phyloP scores from a whole-genome alignment of 768 basidiomycete species.

The Suillus brevipes region DNA sequence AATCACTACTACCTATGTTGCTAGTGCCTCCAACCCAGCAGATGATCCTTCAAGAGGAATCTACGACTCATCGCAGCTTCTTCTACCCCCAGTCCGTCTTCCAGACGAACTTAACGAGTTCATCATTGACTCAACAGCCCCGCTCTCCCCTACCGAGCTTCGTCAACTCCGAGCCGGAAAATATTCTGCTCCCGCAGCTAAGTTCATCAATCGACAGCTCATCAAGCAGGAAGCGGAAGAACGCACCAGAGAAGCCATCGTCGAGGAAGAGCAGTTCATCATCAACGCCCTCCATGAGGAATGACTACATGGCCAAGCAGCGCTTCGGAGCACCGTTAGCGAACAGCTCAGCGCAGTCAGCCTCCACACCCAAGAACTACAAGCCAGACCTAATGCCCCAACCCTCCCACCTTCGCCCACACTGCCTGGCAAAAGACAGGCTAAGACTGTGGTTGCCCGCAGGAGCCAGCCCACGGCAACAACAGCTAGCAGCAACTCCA shows the following conservation, averaged over 20 bases:
- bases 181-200: neutral
- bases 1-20: neutral
- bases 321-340: no score
- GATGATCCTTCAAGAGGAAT: slow-evolving; percentile 13
- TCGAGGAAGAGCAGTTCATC: no score
- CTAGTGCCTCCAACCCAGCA: slow-evolving; percentile 8
- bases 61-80: neutral
- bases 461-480: neutral
- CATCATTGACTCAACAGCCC: neutral
- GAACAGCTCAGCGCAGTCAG: no score
- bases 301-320: no score
- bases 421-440: slow-evolving; percentile 8
- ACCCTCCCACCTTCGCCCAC: slow-evolving; percentile 7
- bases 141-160: neutral
- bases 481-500: neutral
- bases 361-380: no score
- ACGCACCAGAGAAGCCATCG: no score
- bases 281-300: no score
- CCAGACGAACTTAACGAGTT: neutral
- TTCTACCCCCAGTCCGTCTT: slow-evolving; percentile 16
- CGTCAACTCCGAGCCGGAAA: neutral
- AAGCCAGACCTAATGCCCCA: neutral
- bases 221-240: neutral
- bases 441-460: neutral
- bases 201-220: neutral